These are phyloP conservation scores for Raddia guianensis DNA, from an alignment of 176 grass and related monocot species.

Conservation along the genomic window DNA sequence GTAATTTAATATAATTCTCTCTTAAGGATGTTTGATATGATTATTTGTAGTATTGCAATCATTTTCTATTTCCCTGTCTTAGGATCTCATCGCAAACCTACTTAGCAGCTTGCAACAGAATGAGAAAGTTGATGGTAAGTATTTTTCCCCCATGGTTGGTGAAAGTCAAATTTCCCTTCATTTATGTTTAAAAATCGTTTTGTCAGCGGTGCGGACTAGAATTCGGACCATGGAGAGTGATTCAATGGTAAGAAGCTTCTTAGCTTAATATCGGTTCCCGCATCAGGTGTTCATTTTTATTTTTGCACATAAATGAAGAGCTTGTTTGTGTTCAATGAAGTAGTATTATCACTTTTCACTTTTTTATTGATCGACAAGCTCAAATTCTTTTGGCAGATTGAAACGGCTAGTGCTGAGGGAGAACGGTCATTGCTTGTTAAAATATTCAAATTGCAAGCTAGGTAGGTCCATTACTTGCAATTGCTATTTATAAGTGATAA, in stretches of 20 bases:
- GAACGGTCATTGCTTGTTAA: constrained; percentile 71
- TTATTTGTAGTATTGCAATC: background rate
- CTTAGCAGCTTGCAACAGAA: constrained; percentile 86
- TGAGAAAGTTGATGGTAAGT: constrained; percentile 63
- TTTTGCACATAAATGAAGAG: background rate
- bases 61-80: constrained; percentile 23
- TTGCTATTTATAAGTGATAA: constrained; percentile 26
- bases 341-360: background rate
- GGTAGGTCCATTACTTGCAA: constrained; percentile 48
- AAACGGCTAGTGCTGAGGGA: constrained; percentile 53
- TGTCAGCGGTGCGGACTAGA: constrained; percentile 53
- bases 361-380: background rate
- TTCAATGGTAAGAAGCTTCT: constrained; percentile 49
- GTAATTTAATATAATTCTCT: constrained; percentile 13
- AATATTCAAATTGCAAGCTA: constrained; percentile 87
- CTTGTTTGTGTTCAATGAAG: constrained; percentile 7
- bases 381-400: constrained; percentile 54
- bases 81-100: constrained; percentile 83
- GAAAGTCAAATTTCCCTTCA: background rate
- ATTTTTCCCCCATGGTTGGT: constrained; percentile 23
- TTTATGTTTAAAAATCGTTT: constrained; percentile 38
- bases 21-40: background rate
- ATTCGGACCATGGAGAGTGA: constrained; percentile 34
- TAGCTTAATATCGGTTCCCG: background rate
- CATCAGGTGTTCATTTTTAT: background rate